Conservation (phyloP, 768 basidiomycete genomes). For the Suillus alpinus region DNA sequence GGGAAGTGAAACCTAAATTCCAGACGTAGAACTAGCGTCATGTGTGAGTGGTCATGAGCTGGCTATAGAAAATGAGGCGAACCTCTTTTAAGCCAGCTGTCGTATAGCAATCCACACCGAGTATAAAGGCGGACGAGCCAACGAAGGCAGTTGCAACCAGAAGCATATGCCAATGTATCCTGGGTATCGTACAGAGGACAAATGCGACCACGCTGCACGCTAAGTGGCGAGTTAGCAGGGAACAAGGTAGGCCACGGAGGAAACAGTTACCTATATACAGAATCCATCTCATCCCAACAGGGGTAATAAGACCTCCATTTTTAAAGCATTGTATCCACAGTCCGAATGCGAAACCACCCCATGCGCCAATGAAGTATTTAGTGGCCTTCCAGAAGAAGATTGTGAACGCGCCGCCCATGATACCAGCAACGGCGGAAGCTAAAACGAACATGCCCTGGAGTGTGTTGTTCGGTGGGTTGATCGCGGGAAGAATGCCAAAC, state of each 20-base stretch:
- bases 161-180: constrained; percentile 83
- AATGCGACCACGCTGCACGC: constrained; percentile 76
- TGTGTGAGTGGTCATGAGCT: constrained; percentile 13
- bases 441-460: constrained; percentile 90
- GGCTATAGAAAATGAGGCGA: constrained; percentile 14
- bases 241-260: constrained; percentile 12
- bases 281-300: constrained; percentile 84
- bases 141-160: constrained; percentile 87
- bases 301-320: constrained; percentile 75
- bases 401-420: constrained; percentile 79
- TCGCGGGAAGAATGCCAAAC: constrained; percentile 80
- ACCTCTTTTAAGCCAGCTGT: constrained; percentile 93
- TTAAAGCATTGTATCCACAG: constrained; percentile 87
- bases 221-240: constrained; percentile 31
- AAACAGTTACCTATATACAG: constrained; percentile 69
- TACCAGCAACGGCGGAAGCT: constrained; percentile 72
- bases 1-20: constrained; percentile 81
- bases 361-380: constrained; percentile 66
- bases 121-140: constrained; percentile 85
- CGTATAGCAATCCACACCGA: constrained; percentile 93
- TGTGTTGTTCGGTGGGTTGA: constrained; percentile 76
- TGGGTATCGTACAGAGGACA: constrained; percentile 79
- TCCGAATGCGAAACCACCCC: constrained; percentile 76
- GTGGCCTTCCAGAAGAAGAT: constrained; percentile 94
- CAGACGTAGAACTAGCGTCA: constrained; percentile 82